phyloP scores from a whole-genome alignment of 2,329 filamentous ascomycete species.

The Aspergillus sp. region DNA sequence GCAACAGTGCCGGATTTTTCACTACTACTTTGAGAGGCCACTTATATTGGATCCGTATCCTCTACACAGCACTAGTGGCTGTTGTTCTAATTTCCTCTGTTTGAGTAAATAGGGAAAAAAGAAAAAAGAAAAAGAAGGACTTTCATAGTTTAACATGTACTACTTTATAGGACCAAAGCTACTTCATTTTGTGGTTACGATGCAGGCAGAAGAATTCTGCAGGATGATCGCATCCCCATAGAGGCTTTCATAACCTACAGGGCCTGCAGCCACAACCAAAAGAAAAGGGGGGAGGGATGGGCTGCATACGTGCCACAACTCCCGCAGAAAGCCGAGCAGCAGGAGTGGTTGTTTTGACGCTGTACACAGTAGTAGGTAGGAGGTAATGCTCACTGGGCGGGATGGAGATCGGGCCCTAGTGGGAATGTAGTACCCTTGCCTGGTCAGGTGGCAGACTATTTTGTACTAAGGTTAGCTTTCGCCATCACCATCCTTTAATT shows the following conservation, averaged over 20 bases:
- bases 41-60: too few relatives aligned
- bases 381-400: neutral
- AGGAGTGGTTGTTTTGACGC: too few relatives aligned
- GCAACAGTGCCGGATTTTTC: too few relatives aligned
- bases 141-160: too few relatives aligned
- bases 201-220: neutral
- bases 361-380: too few relatives aligned
- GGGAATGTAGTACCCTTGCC: slow-evolving; percentile 22
- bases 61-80: too few relatives aligned
- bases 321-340: neutral
- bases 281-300: neutral
- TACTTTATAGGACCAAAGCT: neutral
- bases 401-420: slow-evolving; percentile 23
- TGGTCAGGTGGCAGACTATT: neutral
- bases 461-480: neutral
- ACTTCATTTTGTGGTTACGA: neutral
- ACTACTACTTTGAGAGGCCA: too few relatives aligned
- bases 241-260: neutral
- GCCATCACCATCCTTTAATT: neutral
- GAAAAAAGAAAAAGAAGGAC: too few relatives aligned
- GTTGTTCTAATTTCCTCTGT: too few relatives aligned
- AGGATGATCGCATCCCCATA: neutral
- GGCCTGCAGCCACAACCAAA: neutral
- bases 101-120: too few relatives aligned
- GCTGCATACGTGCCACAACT: neutral